Percentiles rank a stretch among this genome's conserved stretches.
These are phyloP conservation scores for Lachancea mirantina DNA, from an alignment of 805 yeast species.

Conservation along the genomic window DNA sequence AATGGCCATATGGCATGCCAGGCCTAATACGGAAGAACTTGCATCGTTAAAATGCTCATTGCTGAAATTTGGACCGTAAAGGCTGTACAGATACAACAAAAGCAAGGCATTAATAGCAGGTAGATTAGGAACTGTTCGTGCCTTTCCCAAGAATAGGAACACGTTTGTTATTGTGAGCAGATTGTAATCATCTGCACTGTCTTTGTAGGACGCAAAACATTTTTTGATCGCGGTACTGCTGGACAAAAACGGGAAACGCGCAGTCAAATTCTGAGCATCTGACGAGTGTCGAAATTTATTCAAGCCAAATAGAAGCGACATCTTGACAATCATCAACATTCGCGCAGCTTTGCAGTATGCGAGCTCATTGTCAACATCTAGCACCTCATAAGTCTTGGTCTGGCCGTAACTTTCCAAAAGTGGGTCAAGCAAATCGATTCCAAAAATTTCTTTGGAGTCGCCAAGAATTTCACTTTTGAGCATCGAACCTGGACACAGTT, in stretches of 20 bases:
- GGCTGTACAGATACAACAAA: not conserved
- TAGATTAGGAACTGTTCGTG: not conserved
- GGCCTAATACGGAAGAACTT: not conserved
- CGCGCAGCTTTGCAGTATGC: conserved; percentile 1
- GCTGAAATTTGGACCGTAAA: not conserved
- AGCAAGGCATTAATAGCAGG: not conserved
- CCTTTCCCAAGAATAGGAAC: not conserved
- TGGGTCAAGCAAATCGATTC: not conserved
- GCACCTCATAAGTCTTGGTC: not conserved
- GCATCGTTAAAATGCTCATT: not conserved
- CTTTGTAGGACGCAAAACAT: not conserved
- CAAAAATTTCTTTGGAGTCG: conserved; percentile 2
- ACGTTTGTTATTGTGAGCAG: not conserved
- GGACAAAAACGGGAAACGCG: not conserved
- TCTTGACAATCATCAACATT: not conserved
- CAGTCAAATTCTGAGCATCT: not conserved
- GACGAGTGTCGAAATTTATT: not conserved
- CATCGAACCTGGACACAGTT: not conserved
- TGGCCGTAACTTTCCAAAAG: not conserved
- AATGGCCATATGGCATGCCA: conserved; percentile 3
- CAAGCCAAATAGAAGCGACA: conserved; percentile 1
- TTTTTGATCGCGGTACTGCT: not conserved
- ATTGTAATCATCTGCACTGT: not conserved
- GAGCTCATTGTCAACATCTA: not conserved
- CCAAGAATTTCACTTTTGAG: not conserved